phyloP scores from a whole-genome alignment of 371 early-diverging fungal species.

The Smittium culicis region DNA sequence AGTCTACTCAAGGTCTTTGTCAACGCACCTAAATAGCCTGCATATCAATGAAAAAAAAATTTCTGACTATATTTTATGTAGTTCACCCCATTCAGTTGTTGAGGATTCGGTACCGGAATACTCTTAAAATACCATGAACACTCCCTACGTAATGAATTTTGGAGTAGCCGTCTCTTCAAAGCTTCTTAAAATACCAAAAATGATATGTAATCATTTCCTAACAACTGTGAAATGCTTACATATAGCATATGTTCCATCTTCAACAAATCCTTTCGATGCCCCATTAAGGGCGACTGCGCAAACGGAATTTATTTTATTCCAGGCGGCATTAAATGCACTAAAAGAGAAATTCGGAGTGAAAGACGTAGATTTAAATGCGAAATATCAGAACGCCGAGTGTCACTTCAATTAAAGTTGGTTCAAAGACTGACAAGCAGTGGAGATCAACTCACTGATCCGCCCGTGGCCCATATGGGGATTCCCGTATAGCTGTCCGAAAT shows the following conservation, averaged over 20 bases:
- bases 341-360: neutral
- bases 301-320: neutral
- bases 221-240: neutral
- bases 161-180: neutral
- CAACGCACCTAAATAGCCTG: neutral
- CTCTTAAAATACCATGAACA: neutral
- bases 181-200: neutral
- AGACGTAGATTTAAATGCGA: neutral
- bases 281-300: neutral
- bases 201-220: neutral
- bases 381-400: neutral
- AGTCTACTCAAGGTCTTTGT: neutral
- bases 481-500: neutral
- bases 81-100: neutral
- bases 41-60: neutral
- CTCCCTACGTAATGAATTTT: neutral
- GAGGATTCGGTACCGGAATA: neutral
- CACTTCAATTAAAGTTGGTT: neutral
- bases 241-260: neutral
- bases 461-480: neutral
- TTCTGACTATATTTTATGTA: neutral
- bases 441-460: neutral
- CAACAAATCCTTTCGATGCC: neutral
- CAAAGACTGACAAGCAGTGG: neutral
- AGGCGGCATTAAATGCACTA: neutral